Percentiles rank a stretch among this genome's conserved stretches.
phyloP scores from a whole-genome alignment of 2,329 filamentous ascomycete species.

The Pseudogymnoascus sp. region DNA sequence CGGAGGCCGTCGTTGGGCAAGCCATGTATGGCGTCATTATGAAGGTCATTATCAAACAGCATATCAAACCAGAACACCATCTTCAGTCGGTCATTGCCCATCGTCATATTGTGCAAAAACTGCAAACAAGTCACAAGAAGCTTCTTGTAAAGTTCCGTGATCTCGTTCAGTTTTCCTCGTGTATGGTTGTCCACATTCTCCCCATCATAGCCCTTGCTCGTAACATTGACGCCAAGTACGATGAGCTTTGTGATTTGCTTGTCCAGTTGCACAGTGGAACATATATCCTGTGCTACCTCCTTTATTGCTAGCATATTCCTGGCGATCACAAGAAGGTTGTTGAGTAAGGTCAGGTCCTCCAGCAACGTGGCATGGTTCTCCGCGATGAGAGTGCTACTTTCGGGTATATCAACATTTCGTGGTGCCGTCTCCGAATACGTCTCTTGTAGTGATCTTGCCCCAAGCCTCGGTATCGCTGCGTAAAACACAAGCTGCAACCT shows the following conservation, averaged over 20 bases:
- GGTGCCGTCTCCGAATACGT: slow-evolving; percentile 46
- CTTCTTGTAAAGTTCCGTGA: slow-evolving; percentile 61
- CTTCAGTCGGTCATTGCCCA: slow-evolving; percentile 61
- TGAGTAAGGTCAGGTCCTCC: slow-evolving; percentile 55
- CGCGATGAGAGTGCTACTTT: slow-evolving; percentile 55
- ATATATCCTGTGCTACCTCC: slow-evolving; percentile 58
- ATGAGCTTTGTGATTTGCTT: slow-evolving; percentile 60
- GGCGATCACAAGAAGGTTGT: slow-evolving; percentile 60
- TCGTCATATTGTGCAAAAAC: slow-evolving; percentile 62
- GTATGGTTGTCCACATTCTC: slow-evolving; percentile 52
- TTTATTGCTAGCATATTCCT: slow-evolving; percentile 58
- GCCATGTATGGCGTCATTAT: slow-evolving; percentile 46
- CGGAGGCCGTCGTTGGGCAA: slow-evolving; percentile 42
- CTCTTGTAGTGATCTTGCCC: slow-evolving; percentile 50
- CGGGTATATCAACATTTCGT: slow-evolving; percentile 51
- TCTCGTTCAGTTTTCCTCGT: slow-evolving; percentile 50
- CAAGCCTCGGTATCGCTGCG: slow-evolving; percentile 52
- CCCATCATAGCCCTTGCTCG: slow-evolving; percentile 59
- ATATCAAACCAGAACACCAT: slow-evolving; percentile 63
- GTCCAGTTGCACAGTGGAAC: slow-evolving; percentile 56
- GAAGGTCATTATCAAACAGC: slow-evolving; percentile 50
- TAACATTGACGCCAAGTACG: slow-evolving; percentile 58
- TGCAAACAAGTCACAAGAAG: slow-evolving; percentile 58
- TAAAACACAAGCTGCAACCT: slow-evolving; percentile 55
- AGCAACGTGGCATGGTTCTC: slow-evolving; percentile 54